Conservation (phyloP, 495 filamentous ascomycete species). For the Terfezia boudieri region DNA sequence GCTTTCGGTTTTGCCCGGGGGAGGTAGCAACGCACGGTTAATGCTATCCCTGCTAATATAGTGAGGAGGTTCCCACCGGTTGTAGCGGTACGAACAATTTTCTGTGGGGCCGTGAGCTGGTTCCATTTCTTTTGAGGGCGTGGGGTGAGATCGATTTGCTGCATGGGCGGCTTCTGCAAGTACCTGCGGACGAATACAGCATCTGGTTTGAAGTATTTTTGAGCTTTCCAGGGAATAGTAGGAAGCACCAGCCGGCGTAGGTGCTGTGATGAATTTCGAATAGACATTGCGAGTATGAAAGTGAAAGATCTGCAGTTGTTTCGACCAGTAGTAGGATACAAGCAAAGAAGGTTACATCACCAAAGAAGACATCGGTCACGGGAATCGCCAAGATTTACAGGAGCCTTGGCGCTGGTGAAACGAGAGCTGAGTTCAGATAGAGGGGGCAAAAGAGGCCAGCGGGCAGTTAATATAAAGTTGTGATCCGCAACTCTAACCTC, state of each 20-base stretch:
- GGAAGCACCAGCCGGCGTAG: constrained; percentile 28
- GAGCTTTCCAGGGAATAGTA: constrained; percentile 24
- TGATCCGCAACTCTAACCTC: no score
- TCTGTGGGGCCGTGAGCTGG: constrained; percentile 50
- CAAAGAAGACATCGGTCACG: no score
- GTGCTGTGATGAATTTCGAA: neutral
- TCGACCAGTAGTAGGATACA: no score
- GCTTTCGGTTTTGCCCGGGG: no score
- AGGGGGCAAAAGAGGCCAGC: no score
- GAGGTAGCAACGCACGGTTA: constrained; percentile 35
- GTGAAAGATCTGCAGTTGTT: no score
- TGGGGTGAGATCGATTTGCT: neutral
- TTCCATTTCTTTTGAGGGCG: constrained; percentile 40
- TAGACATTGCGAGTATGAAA: neutral
- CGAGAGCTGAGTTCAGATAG: no score
- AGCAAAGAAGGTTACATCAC: no score
- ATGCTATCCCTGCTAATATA: constrained; percentile 46
- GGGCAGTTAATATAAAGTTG: no score
- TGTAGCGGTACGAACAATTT: constrained; percentile 66
- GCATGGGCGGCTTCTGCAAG: neutral
- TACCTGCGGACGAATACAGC: neutral
- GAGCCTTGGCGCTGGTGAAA: no score
- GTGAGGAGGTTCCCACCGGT: constrained; percentile 72
- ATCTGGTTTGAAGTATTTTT: constrained; percentile 24
- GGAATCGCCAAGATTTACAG: no score